Conservation (phyloP, 495 filamentous ascomycete genomes). For the Immersiella caudata region DNA sequence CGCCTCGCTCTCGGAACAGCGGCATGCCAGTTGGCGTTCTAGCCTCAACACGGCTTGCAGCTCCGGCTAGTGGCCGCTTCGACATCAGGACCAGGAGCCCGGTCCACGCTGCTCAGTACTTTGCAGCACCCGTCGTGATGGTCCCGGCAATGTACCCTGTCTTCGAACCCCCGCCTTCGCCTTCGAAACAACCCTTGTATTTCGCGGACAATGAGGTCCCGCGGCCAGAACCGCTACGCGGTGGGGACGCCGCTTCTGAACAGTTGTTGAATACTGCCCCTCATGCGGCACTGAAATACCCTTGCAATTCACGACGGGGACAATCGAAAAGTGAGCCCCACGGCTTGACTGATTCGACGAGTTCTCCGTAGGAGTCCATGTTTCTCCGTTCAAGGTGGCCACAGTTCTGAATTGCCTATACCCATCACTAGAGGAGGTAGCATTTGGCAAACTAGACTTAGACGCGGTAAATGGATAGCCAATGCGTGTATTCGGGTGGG, state of each 20-base stretch:
- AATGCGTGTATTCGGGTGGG: neutral
- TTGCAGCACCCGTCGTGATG: constrained; percentile 27
- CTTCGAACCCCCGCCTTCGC: constrained; percentile 17
- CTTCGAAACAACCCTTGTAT: neutral
- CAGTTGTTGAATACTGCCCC: neutral
- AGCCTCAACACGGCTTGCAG: constrained; percentile 22
- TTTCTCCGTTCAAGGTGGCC: neutral
- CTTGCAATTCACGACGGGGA: constrained; percentile 35
- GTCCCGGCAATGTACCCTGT: constrained; percentile 24
- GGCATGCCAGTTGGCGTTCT: constrained; percentile 5
- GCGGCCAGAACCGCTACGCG: neutral
- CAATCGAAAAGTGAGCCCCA: constrained; percentile 42
- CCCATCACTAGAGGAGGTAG: neutral
- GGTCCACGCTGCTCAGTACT: constrained; percentile 24
- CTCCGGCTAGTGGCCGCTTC: constrained; percentile 15
- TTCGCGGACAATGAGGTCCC: neutral
- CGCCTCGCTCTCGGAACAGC: constrained; percentile 44
- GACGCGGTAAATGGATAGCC: neutral
- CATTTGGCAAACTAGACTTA: neutral
- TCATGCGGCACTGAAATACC: constrained; percentile 25
- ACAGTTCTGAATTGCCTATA: neutral
- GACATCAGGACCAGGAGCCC: constrained; percentile 14
- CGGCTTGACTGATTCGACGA: neutral
- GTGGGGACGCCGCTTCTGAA: constrained; percentile 3
- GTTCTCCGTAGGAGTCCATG: neutral